Conservation (phyloP, 1,284 basidiomycete species). For the Ganoderma multipileum region DNA sequence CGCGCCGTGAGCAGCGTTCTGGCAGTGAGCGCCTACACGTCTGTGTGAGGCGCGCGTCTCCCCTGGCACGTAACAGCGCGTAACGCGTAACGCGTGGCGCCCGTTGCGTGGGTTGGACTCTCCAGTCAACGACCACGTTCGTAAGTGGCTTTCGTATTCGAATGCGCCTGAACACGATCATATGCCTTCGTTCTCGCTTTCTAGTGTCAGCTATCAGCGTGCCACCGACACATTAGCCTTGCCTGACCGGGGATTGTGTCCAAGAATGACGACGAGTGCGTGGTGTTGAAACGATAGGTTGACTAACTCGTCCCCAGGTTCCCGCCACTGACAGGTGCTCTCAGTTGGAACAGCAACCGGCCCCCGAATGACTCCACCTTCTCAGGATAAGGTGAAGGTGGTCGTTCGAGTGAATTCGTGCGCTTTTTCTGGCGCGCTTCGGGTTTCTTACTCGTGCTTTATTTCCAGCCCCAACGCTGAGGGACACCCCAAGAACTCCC, state of each 20-base stretch:
- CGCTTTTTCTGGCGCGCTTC: neutral
- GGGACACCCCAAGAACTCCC: neutral
- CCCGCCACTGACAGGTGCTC: neutral
- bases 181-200: neutral
- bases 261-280: neutral
- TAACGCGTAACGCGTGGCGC: slow-evolving; percentile 2
- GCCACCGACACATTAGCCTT: neutral
- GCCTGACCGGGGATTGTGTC: neutral
- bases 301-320: neutral
- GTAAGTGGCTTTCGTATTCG: neutral
- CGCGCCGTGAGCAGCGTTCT: neutral
- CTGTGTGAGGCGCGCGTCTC: neutral
- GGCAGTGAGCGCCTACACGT: neutral
- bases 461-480: neutral
- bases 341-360: neutral
- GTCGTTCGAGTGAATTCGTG: neutral
- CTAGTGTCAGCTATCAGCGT: neutral
- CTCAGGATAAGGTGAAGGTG: neutral
- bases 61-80: neutral
- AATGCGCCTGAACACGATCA: neutral
- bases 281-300: neutral
- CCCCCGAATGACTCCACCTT: neutral
- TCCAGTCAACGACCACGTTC: neutral
- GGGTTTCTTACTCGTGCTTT: neutral
- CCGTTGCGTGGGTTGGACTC: neutral